phyloP scores from a whole-genome alignment of 73 alveolate species.

The Uronychia binucleata region DNA sequence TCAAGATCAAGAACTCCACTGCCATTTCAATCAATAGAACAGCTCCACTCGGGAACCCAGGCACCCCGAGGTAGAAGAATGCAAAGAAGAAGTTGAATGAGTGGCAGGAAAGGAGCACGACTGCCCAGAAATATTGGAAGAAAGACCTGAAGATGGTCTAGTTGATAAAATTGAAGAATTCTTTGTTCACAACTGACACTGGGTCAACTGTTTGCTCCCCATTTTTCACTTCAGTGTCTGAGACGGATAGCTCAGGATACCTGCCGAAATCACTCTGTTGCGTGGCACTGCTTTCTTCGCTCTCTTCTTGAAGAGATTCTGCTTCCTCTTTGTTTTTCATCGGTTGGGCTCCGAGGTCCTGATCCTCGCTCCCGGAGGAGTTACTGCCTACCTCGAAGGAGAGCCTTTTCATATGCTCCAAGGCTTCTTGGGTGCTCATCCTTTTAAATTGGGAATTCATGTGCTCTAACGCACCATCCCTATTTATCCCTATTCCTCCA shows the following conservation, averaged over 20 bases:
- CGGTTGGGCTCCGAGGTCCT: background rate
- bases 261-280: background rate
- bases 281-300: background rate
- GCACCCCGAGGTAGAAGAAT: conserved; percentile 49
- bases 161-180: background rate
- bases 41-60: conserved; percentile 52
- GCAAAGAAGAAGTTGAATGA: conserved; percentile 47
- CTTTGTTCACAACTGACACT: background rate
- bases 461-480: too few species aligned
- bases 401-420: background rate
- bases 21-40: conserved; percentile 50
- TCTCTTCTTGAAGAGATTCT: background rate
- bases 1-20: conserved; percentile 36
- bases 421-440: background rate
- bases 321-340: background rate
- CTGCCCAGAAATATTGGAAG: conserved; percentile 30
- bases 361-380: background rate
- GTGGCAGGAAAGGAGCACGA: conserved; percentile 4
- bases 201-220: background rate
- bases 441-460: background rate
- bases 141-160: background rate
- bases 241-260: background rate
- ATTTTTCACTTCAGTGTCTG: background rate
- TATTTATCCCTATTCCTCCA: too few species aligned
- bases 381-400: background rate